These are phyloP conservation scores for Gymnopus androsaceus DNA, from an alignment of 1,284 basidiomycete genomes.

Conservation along the genomic window DNA sequence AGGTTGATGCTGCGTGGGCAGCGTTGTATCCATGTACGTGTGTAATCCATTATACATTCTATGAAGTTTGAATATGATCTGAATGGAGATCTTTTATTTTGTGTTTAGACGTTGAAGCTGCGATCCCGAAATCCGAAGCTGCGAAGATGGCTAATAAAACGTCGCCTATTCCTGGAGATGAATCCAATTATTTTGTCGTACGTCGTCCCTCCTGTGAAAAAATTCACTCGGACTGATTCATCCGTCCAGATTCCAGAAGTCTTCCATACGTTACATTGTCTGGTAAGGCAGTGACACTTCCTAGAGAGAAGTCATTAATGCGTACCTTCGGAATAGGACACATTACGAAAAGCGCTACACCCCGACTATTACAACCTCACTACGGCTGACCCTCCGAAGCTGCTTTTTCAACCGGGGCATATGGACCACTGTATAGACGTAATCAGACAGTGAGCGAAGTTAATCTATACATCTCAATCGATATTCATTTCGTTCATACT, in stretches of 20 bases:
- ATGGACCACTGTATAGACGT: background rate
- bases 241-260: background rate
- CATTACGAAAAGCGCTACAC: background rate
- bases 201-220: too few relatives aligned
- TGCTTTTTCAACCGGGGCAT: background rate
- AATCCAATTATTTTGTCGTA: constrained; percentile 1
- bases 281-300: too few relatives aligned
- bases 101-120: background rate
- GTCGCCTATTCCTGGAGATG: constrained; percentile 1
- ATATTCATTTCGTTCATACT: too few relatives aligned
- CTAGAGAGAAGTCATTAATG: too few relatives aligned
- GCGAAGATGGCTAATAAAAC: constrained; percentile 5
- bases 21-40: constrained; percentile 4
- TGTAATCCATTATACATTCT: too few relatives aligned
- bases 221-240: too few relatives aligned
- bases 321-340: too few relatives aligned
- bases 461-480: background rate
- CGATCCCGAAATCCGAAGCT: background rate
- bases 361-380: background rate
- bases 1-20: constrained; percentile 27
- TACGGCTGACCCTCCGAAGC: background rate
- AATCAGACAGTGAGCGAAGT: too few relatives aligned
- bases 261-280: background rate
- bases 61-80: too few relatives aligned
- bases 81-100: too few relatives aligned